Evolutionary conservation across 805 yeast genomes (phyloP), one percentile per base, ranked within the genome.

Genomic region (Blastobotrys peoriensis): DNA sequence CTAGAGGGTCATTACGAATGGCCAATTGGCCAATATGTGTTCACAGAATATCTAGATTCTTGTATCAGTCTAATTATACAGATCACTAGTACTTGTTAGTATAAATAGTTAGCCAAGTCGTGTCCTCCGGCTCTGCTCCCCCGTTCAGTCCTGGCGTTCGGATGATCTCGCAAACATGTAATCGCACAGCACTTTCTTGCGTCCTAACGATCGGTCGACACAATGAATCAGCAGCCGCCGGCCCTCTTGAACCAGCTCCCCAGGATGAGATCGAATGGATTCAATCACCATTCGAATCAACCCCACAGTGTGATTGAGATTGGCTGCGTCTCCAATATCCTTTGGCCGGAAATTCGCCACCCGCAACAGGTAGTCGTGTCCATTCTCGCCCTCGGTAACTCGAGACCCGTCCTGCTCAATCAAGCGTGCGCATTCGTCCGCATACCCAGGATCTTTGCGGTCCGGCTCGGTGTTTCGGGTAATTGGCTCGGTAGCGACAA

Each of bases 271-370:
- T 40, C 47, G 48, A 38, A 63, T 38, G 33, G 58, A 43, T 37
- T 47, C 49, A 30, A 44, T 46, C 30, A 60, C 55, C 44, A 60
- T 40, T 33, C 57, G 49, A 41, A 81, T 56, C 43, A 83, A 58
- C 0, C 89, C 89, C 10, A 75, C 73, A 25, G 79, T 62, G 44
- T 75, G 65, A 45, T 78, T 70, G 52, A 68, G 71, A 43, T 70
- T 64, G 21, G 62, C 58, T 10, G 78, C 67, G 3, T 55, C 47
- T 25, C 60, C 62, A 34, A 79, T 48, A 3, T 62, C 41, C 4
- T 43, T 44, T 18, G 56, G 45, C 35, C 48, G 51, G 6, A 47
- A 43, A 6, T 47, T 41, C 3, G 53, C 45, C 43, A 81, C 63
- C 40, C 83, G 64, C 43, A 68, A 62, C 41, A 81, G 58, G 53